phyloP scores from a whole-genome alignment of 768 basidiomycete genomes.

The Amanita rubescens region DNA sequence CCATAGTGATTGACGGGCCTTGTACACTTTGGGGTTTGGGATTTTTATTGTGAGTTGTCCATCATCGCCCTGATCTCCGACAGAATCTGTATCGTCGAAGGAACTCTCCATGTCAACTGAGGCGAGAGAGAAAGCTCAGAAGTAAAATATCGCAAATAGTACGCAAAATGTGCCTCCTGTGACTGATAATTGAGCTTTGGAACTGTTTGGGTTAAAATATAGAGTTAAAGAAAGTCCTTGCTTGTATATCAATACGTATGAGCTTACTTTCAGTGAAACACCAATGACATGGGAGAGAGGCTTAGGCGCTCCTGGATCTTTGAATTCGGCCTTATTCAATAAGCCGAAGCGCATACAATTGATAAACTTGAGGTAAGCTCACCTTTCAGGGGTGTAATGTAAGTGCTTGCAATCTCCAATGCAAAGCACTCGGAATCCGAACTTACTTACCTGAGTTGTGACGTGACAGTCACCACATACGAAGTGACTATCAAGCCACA shows the following conservation, averaged over 20 bases:
- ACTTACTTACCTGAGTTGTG: slow-evolving; percentile 8
- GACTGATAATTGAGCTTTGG: background rate
- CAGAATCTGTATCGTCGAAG: slow-evolving; percentile 29
- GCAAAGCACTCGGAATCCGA: slow-evolving; percentile 4
- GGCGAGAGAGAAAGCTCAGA: background rate
- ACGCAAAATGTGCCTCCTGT: background rate
- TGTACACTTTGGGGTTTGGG: slow-evolving; percentile 59
- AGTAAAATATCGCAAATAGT: background rate
- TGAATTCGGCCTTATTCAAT: background rate
- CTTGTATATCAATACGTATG: background rate
- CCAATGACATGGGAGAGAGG: background rate
- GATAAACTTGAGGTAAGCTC: background rate
- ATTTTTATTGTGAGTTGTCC: slow-evolving; percentile 56
- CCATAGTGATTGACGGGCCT: slow-evolving; percentile 68
- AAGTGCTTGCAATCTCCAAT: background rate
- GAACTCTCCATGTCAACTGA: slow-evolving; percentile 23
- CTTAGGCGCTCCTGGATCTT: background rate
- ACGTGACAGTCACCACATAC: slow-evolving; percentile 5
- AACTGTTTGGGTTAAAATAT: background rate
- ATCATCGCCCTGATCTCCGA: slow-evolving; percentile 37
- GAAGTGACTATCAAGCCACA: background rate
- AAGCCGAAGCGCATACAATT: background rate
- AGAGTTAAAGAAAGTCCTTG: background rate
- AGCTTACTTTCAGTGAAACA: slow-evolving; percentile 5
- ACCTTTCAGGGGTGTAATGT: background rate